These are phyloP conservation scores for Tricholoma sp. DNA, from an alignment of 768 basidiomycete species.

Conservation along the genomic window DNA sequence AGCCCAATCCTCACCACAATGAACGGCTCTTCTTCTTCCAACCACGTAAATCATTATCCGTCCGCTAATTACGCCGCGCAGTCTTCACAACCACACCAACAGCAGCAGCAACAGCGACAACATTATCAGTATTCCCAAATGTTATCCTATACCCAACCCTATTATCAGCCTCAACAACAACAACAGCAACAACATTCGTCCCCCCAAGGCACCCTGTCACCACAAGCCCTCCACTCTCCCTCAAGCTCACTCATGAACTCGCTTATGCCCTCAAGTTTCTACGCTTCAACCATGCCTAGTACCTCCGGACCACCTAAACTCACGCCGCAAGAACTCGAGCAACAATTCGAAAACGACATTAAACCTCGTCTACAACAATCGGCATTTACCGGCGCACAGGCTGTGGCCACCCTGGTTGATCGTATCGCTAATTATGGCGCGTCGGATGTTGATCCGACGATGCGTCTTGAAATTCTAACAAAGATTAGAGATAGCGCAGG, in stretches of 20 bases:
- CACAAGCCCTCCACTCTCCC: constrained; percentile 62
- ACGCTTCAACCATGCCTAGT: constrained; percentile 19
- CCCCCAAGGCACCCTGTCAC: constrained; percentile 63
- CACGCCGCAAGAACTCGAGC: constrained; percentile 49
- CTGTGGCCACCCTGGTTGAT: constrained; percentile 57
- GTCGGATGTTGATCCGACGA: constrained; percentile 56
- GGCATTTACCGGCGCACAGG: constrained; percentile 63
- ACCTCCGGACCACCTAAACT: constrained; percentile 21
- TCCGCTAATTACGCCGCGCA: constrained; percentile 36
- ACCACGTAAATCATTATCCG: constrained; percentile 38
- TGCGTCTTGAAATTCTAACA: constrained; percentile 70
- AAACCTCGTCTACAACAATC: constrained; percentile 52
- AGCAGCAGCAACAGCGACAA: constrained; percentile 30
- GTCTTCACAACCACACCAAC: constrained; percentile 28
- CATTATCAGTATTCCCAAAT: constrained; percentile 42
- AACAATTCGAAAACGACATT: constrained; percentile 46
- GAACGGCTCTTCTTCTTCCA: constrained; percentile 39
- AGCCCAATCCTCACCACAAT: constrained; percentile 61
- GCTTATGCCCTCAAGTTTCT: constrained; percentile 28
- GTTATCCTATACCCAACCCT: constrained; percentile 18
- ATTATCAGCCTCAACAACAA: constrained; percentile 24
- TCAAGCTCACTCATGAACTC: constrained; percentile 40
- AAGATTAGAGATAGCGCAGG: constrained; percentile 80
- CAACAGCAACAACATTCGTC: constrained; percentile 29
- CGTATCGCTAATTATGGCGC: constrained; percentile 56